phyloP scores from a whole-genome alignment of 257 asterid genomes.

The Salvia miltiorrhiza region DNA sequence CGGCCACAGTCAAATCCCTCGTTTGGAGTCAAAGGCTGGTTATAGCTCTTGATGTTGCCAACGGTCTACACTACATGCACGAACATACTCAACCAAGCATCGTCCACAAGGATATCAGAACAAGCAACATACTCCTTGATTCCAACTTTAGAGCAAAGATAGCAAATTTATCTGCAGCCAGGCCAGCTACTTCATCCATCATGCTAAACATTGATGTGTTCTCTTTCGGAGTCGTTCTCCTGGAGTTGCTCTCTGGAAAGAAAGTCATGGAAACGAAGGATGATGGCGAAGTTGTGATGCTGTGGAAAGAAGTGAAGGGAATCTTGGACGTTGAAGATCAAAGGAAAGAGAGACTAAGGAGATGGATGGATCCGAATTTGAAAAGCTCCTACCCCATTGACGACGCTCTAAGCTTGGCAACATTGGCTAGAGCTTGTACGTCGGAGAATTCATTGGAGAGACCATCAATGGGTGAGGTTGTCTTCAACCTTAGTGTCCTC shows the following conservation, averaged over 20 bases:
- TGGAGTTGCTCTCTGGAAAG: conserved; percentile 73
- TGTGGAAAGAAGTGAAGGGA: conserved; percentile 55
- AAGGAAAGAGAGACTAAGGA: conserved; percentile 49
- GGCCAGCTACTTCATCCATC: conserved; percentile 33
- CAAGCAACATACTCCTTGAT: conserved; percentile 67
- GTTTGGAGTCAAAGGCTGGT: conserved; percentile 60
- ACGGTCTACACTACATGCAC: conserved; percentile 81
- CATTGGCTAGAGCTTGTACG: conserved; percentile 63
- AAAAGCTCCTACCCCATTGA: conserved; percentile 40
- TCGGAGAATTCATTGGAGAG: conserved; percentile 54
- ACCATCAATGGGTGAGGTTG: conserved; percentile 67
- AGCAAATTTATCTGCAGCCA: conserved; percentile 59
- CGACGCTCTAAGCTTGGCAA: conserved; percentile 66
- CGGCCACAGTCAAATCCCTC: conserved; percentile 23
- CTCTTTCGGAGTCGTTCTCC: conserved; percentile 59
- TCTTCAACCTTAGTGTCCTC: conserved; percentile 53
- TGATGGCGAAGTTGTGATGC: conserved; percentile 45
- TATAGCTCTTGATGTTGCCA: conserved; percentile 71
- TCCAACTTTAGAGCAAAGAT: conserved; percentile 67
- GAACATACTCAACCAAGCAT: conserved; percentile 72
- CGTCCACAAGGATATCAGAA: conserved; percentile 54
- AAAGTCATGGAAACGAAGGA: conserved; percentile 50
- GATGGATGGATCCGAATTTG: conserved; percentile 66
- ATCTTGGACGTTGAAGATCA: conserved; percentile 49
- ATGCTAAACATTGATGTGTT: conserved; percentile 67